A percentile compares a stretch with the other conserved stretches of the same genome.
These are phyloP conservation scores for Trichoderma sp. DNA, from an alignment of 2,329 filamentous ascomycete genomes.

Conservation along the genomic window DNA sequence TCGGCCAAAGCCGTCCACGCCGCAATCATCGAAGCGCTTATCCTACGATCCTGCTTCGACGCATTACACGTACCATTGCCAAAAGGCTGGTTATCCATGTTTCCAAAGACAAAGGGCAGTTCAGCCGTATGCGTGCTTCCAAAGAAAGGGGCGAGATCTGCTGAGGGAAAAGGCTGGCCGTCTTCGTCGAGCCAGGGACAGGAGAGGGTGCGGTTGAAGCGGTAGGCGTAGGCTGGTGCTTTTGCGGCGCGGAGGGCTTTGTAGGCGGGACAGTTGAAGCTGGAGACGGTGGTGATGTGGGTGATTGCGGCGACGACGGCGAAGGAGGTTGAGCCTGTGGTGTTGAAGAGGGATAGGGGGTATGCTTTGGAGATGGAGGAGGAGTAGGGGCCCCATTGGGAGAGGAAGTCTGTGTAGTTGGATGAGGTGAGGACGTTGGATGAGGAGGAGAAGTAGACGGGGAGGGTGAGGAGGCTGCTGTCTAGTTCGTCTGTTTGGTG, in stretches of 20 bases:
- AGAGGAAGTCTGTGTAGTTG: not conserved
- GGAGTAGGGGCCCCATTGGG: not conserved
- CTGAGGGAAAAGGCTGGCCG: not conserved
- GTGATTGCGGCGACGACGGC: not conserved
- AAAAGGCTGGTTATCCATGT: not conserved
- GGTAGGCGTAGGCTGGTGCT: not conserved
- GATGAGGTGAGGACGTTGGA: not conserved
- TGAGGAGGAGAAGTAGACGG: not conserved
- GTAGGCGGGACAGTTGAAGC: not conserved
- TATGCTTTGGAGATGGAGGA: not conserved
- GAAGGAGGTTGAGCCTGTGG: not conserved
- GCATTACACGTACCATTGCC: not conserved
- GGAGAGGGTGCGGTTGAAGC: not conserved
- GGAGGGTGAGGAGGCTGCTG: not conserved
- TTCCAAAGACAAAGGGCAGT: not conserved
- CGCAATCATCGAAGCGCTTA: not conserved
- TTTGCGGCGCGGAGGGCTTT: not conserved
- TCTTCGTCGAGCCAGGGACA: not conserved
- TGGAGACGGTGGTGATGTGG: not conserved
- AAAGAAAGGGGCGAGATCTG: not conserved
- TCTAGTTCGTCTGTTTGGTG: not conserved
- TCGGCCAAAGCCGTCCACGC: not conserved
- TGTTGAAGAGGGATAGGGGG: not conserved
- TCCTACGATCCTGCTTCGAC: not conserved
- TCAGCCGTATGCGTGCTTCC: not conserved